Conservation (phyloP, 2,329 filamentous ascomycete species). For the Pseudopithomyces maydicus region DNA sequence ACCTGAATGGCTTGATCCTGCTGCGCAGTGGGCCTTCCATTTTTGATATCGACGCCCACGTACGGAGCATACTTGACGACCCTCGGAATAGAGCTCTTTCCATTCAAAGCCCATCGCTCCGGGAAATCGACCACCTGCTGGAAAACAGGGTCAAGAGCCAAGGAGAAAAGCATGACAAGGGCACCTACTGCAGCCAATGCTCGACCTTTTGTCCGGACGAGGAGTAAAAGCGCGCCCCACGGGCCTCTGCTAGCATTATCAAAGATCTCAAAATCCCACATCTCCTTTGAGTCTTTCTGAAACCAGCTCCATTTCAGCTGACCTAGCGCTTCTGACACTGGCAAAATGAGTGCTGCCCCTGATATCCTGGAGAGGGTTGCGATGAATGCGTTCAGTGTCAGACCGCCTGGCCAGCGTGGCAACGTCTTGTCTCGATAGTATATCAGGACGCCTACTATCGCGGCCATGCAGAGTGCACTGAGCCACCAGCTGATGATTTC, state of each 20-base stretch:
- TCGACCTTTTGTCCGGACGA: constrained; percentile 17
- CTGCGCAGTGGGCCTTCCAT: no score
- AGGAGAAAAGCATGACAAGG: constrained; percentile 19
- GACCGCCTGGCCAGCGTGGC: constrained; percentile 11
- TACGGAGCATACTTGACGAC: no score
- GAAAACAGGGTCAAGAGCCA: constrained; percentile 26
- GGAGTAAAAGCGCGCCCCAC: constrained; percentile 18
- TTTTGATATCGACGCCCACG: no score
- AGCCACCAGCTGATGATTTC: constrained; percentile 20
- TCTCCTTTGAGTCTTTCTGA: constrained; percentile 7
- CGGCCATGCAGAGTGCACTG: constrained; percentile 19
- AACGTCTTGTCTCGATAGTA: constrained; percentile 7
- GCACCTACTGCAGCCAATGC: constrained; percentile 25
- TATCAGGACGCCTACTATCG: constrained; percentile 9
- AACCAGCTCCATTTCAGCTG: constrained; percentile 29
- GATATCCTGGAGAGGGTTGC: constrained; percentile 15
- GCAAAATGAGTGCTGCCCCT: constrained; percentile 15
- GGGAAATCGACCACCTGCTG: constrained; percentile 25
- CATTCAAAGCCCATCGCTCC: constrained; percentile 10
- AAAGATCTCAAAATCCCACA: constrained; percentile 30
- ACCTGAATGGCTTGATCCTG: no score
- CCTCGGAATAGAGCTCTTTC: constrained; percentile 7
- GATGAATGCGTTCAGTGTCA: constrained; percentile 25
- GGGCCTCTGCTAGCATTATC: constrained; percentile 24
- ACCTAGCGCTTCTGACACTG: constrained; percentile 19